phyloP scores from a whole-genome alignment of 306 rosid genomes.

The Dalbergia oliveri region DNA sequence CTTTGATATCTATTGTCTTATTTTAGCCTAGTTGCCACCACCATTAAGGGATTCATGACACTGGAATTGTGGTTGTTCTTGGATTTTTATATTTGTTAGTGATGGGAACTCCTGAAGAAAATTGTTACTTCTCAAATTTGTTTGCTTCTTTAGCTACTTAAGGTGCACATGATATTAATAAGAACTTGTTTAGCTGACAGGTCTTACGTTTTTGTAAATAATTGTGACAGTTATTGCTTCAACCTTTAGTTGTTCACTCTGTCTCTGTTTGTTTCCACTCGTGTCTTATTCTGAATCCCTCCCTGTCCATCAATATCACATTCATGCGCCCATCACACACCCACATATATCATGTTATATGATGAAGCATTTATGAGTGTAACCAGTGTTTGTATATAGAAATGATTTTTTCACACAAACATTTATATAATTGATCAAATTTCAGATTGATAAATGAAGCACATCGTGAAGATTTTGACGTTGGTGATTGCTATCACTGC shows the following conservation, averaged over 20 bases:
- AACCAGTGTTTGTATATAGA: neutral
- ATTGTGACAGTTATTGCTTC: slow-evolving; percentile 2
- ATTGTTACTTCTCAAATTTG: neutral
- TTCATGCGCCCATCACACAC: neutral
- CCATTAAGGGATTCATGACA: slow-evolving; percentile 22
- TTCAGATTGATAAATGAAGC: slow-evolving; percentile 72
- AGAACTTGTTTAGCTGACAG: too few relatives aligned
- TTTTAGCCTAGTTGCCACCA: slow-evolving; percentile 3
- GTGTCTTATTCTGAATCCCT: too few relatives aligned
- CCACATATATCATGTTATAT: slow-evolving; percentile 12
- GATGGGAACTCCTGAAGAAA: neutral
- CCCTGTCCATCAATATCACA: neutral
- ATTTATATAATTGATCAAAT: slow-evolving; percentile 19
- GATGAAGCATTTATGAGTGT: slow-evolving; percentile 22
- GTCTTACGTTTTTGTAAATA: neutral
- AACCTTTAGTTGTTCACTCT: neutral
- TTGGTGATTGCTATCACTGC: slow-evolving; percentile 71
- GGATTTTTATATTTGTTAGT: neutral
- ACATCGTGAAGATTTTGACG: slow-evolving; percentile 74
- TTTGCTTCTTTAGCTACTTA: slow-evolving; percentile 1
- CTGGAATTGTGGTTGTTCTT: neutral
- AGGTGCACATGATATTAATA: neutral
- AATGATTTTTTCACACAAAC: neutral
- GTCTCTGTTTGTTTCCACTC: too few relatives aligned
- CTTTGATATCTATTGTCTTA: neutral